Conservation (phyloP, 108 stramenopile species). For the Halocafeteria seosinensis region DNA sequence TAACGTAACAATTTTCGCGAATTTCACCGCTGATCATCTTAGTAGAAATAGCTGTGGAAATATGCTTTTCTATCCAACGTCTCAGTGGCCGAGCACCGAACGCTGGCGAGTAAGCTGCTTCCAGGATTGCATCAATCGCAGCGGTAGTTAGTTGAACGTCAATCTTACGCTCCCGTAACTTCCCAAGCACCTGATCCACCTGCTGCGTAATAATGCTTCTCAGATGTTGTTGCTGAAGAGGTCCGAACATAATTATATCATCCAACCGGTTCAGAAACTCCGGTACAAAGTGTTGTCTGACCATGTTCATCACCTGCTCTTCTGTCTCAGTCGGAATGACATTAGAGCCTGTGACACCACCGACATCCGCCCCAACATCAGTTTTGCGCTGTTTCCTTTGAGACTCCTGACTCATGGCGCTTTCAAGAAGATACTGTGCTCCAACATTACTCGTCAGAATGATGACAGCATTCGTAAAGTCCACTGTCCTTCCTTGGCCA, state of each 20-base stretch:
- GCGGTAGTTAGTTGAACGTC: slow-evolving; percentile 24
- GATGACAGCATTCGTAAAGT: slow-evolving; percentile 81
- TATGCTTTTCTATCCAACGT: slow-evolving; percentile 39
- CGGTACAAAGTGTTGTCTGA: slow-evolving; percentile 64
- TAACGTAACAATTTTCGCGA: not conserved
- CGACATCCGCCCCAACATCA: not conserved
- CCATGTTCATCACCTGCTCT: slow-evolving; percentile 49
- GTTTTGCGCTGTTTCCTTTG: not conserved
- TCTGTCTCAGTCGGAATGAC: slow-evolving; percentile 21
- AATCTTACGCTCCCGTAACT: slow-evolving; percentile 29
- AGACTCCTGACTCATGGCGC: not conserved
- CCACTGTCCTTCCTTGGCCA: slow-evolving; percentile 71
- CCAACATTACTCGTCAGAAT: slow-evolving; percentile 86
- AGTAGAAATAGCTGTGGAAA: slow-evolving; percentile 35
- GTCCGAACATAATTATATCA: slow-evolving; percentile 83
- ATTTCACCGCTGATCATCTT: slow-evolving; percentile 5
- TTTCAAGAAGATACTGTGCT: slow-evolving; percentile 49
- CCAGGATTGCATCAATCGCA: slow-evolving; percentile 27
- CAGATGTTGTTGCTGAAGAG: slow-evolving; percentile 52
- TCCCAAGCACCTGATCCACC: slow-evolving; percentile 25
- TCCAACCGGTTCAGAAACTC: slow-evolving; percentile 97
- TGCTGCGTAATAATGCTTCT: slow-evolving; percentile 45
- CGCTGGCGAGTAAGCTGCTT: slow-evolving; percentile 31
- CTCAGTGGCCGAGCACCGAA: slow-evolving; percentile 44
- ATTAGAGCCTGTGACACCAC: not conserved